Evolutionary conservation across 2,329 filamentous ascomycete species (phyloP).

Genomic region (Neonectria neomacrospora): DNA sequence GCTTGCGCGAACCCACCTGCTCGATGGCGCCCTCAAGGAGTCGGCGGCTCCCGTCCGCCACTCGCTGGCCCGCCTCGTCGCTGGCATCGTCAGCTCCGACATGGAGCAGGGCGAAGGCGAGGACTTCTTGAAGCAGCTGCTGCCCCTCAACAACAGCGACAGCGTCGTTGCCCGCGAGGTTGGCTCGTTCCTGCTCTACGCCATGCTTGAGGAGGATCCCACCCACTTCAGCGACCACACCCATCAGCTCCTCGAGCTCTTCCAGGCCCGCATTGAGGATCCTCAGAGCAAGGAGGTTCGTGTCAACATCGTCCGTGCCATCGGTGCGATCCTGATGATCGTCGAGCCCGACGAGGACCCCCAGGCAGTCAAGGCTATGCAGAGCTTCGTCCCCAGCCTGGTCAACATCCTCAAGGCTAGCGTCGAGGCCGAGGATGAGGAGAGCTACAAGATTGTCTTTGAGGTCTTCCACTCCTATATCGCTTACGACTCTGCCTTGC

Average conservation of each 20-base stretch:
- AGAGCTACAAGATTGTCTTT: slow-evolving; percentile 89
- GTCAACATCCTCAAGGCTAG: slow-evolving; percentile 88
- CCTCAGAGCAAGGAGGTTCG: slow-evolving; percentile 91
- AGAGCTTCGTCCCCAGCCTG: slow-evolving; percentile 85
- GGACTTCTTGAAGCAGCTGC: slow-evolving; percentile 82
- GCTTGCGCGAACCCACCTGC: slow-evolving; percentile 81
- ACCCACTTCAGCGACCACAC: slow-evolving; percentile 86
- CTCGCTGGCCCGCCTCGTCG: slow-evolving; percentile 87
- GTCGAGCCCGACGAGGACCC: slow-evolving; percentile 88
- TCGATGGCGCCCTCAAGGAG: slow-evolving; percentile 86
- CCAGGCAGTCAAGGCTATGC: slow-evolving; percentile 77
- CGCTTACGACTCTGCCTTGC: slow-evolving; percentile 85
- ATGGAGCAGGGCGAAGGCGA: slow-evolving; percentile 79
- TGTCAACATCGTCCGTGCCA: slow-evolving; percentile 91
- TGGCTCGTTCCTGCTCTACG: slow-evolving; percentile 92
- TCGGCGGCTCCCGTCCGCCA: slow-evolving; percentile 81
- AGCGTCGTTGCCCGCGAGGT: slow-evolving; percentile 87
- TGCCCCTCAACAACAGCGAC: slow-evolving; percentile 80
- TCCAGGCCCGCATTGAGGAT: slow-evolving; percentile 88
- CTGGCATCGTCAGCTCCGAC: slow-evolving; percentile 86
- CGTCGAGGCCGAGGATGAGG: slow-evolving; percentile 83
- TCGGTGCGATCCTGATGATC: slow-evolving; percentile 88
- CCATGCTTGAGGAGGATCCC: slow-evolving; percentile 88
- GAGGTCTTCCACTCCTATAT: slow-evolving; percentile 97
- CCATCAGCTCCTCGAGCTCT: slow-evolving; percentile 81